Evolutionary conservation across 2,329 filamentous ascomycete genomes (phyloP).

Genomic region (Verticillium alfalfae): DNA sequence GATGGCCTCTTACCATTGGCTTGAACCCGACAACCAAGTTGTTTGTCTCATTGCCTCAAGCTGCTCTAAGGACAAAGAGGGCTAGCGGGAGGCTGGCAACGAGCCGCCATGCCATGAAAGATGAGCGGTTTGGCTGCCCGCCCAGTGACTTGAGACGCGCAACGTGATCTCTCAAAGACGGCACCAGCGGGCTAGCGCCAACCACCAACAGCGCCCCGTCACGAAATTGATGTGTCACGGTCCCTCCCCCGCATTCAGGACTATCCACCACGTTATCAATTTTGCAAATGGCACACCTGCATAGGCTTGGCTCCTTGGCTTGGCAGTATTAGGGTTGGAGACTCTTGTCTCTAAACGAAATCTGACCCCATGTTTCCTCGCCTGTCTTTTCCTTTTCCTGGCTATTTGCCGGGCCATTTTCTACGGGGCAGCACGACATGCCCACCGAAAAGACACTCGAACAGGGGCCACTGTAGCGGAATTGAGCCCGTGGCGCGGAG

Average conservation of each 20-base stretch:
- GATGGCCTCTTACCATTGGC: not conserved
- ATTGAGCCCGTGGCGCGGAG: not conserved
- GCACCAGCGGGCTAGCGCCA: not conserved
- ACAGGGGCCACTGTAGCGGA: not conserved
- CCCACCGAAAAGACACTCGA: not conserved
- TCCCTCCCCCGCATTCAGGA: not conserved
- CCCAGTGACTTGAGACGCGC: not conserved
- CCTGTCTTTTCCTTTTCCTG: not conserved
- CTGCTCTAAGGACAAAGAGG: not conserved
- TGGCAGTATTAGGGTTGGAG: not conserved
- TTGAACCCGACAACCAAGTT: not conserved
- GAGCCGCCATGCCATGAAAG: not conserved
- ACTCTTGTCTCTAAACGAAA: not conserved
- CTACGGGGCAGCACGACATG: not conserved
- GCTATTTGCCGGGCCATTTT: not conserved
- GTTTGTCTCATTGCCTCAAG: not conserved
- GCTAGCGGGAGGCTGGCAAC: not conserved
- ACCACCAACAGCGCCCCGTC: not conserved
- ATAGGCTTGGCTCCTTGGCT: not conserved
- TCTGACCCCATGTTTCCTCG: not conserved
- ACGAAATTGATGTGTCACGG: not conserved
- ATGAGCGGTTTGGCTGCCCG: not conserved
- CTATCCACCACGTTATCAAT: not conserved
- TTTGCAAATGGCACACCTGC: not conserved
- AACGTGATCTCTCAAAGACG: not conserved